phyloP scores from a whole-genome alignment of 1,284 basidiomycete genomes.

The Cystobasidium slooffiae region DNA sequence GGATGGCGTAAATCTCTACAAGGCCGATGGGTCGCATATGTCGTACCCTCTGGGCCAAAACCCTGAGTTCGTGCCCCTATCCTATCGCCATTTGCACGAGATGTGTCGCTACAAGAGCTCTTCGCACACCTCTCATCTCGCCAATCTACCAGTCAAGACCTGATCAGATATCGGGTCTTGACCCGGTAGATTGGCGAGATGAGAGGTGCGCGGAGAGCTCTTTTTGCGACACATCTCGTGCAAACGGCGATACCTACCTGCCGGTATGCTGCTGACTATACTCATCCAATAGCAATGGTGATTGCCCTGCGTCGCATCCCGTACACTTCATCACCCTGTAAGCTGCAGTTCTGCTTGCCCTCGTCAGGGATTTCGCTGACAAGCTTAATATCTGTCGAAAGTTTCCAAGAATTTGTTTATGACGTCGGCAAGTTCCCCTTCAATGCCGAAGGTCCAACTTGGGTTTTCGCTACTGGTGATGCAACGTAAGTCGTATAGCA shows the following conservation, averaged over 20 bases:
- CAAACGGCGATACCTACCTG: background rate
- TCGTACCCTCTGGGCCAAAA: constrained; percentile 20
- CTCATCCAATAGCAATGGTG: constrained; percentile 13
- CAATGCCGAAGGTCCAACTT: constrained; percentile 42
- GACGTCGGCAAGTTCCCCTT: constrained; percentile 13
- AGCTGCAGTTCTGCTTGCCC: too few relatives aligned
- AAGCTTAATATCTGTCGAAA: background rate
- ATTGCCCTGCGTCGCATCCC: constrained; percentile 33
- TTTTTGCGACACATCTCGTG: background rate
- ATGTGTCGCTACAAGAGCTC: too few relatives aligned
- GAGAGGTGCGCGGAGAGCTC: constrained; percentile 12
- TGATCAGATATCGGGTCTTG: too few relatives aligned
- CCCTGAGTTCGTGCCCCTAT: too few relatives aligned
- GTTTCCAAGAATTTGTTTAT: constrained; percentile 41
- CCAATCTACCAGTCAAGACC: too few relatives aligned
- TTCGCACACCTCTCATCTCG: too few relatives aligned
- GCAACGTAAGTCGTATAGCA: constrained; percentile 48
- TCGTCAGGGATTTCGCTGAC: background rate
- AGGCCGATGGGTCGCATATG: constrained; percentile 37
- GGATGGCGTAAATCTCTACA: constrained; percentile 38
- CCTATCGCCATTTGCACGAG: too few relatives aligned
- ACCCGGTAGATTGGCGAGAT: too few relatives aligned
- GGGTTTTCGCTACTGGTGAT: constrained; percentile 58
- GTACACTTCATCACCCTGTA: constrained; percentile 32
- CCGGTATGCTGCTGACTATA: background rate